Evolutionary conservation across 192 early-diverging fungal species (phyloP), one percentile per base, ranked within the genome.

Genomic region (Linnemannia schmuckeri): DNA sequence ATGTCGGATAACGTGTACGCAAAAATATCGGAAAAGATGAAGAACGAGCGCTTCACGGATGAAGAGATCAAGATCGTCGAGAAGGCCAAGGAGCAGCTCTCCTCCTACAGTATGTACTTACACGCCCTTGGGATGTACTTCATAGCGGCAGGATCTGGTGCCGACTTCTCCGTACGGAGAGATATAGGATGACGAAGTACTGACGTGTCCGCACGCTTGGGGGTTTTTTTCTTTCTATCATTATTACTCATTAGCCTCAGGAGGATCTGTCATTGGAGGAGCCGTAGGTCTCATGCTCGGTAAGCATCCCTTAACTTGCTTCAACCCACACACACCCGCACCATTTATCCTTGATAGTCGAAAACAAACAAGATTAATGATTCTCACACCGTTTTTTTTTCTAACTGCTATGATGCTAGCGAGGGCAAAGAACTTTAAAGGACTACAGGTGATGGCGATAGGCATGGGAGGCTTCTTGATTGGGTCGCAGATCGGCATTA

Each of bases 31-130:
- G 84, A 86, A 70, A 80, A 69, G 75, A 86, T 86, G 84, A 80
- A 76, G 75, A 47, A 81, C 6, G 84, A 86, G 79, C 52, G 76
- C n/a, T 86, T 86, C 41, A 77, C 84, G 42, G 84, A 86, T 27
- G 84, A 86, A 47, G 79, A 86, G 84, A 86, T 86, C 75, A 86
- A 73, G 79, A 81, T 70, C 35, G 79, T 86, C n/a, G 79, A 76
- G 5, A 81, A 73, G n/a, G 84, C 84, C 66, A 86, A 86, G 52
- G 71, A 46, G n/a, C 84, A 86, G 47, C 52, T 86, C 54, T 86
- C 84, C 2, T 52, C 75, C 9, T 86, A 86, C 61, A 47, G 84
- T 86, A 77, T 70, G 75, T 27, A 17, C 15, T 49, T 75, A 6
- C 30, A 33, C 20, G 20, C 22, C 13, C 30, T 38, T 22, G 15